Percentiles rank a stretch among this genome's conserved stretches.
phyloP scores from a whole-genome alignment of 2,329 filamentous ascomycete species.

The Fusarium pilosicola region DNA sequence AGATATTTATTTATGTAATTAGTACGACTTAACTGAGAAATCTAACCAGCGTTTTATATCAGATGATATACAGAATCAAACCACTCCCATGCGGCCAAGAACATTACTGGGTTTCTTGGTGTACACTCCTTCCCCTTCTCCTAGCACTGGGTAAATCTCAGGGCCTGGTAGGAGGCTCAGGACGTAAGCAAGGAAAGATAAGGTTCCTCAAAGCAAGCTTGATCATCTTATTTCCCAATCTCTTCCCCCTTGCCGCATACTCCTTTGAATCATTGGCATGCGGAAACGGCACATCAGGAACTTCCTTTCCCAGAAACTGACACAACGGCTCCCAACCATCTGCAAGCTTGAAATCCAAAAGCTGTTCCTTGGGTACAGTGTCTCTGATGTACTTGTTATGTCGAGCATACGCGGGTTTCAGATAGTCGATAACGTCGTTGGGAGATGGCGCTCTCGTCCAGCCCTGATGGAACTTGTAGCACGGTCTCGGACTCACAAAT shows the following conservation, averaged over 20 bases:
- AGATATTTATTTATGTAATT: too few relatives aligned
- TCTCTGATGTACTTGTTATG: slow-evolving; percentile 44
- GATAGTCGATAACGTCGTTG: slow-evolving; percentile 1
- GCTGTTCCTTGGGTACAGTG: slow-evolving; percentile 29
- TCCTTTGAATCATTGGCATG: slow-evolving; percentile 40
- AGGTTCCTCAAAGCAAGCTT: neutral
- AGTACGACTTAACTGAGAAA: neutral
- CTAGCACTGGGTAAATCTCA: neutral
- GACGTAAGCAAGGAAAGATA: slow-evolving; percentile 1
- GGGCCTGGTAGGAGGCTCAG: neutral
- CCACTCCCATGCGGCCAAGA: neutral
- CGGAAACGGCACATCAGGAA: slow-evolving; percentile 45
- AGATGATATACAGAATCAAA: neutral
- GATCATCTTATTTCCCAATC: slow-evolving; percentile 1
- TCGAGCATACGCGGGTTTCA: slow-evolving; percentile 36
- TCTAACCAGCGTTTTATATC: neutral
- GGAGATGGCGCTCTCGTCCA: slow-evolving; percentile 12
- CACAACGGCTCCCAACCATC: slow-evolving; percentile 50
- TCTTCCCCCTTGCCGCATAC: neutral
- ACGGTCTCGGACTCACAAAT: neutral
- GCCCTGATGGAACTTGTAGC: slow-evolving; percentile 19
- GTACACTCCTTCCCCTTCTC: neutral
- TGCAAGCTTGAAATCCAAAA: slow-evolving; percentile 46
- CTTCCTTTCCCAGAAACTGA: slow-evolving; percentile 46
- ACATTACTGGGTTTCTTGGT: neutral